These are phyloP conservation scores for Auxenochlorella pyrenoidosa DNA, from an alignment of 139 green algal species.

Conservation along the genomic window DNA sequence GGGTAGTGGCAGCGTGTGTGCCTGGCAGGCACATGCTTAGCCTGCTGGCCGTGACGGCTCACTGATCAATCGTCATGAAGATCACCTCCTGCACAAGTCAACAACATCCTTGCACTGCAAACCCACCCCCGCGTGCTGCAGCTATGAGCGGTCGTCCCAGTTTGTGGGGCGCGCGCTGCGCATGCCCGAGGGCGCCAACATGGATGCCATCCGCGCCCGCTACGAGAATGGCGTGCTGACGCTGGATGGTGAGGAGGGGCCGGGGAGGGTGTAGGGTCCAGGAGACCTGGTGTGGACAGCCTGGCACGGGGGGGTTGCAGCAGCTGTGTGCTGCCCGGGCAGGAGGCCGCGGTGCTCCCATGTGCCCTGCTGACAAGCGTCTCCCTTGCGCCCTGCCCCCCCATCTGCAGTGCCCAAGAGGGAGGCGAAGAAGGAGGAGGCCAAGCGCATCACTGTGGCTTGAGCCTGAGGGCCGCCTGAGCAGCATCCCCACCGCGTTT, in stretches of 20 bases:
- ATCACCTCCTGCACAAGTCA: no score
- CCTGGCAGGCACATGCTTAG: not conserved
- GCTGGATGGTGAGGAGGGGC: slow-evolving; percentile 23
- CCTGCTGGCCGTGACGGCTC: no score
- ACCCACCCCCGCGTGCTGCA: not conserved
- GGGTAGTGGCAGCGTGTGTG: not conserved
- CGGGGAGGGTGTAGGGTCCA: no score
- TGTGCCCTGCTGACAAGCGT: not conserved
- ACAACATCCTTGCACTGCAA: not conserved
- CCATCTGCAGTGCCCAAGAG: slow-evolving; percentile 24
- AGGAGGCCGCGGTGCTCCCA: no score
- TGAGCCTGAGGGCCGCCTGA: not conserved
- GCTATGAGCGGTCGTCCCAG: slow-evolving; percentile 28
- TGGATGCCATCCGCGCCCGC: slow-evolving; percentile 43
- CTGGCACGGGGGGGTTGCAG: no score
- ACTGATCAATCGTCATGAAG: not conserved
- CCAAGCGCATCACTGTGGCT: slow-evolving; percentile 35
- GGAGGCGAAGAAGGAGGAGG: not conserved
- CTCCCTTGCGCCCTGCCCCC: not conserved
- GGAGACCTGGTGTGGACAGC: no score
- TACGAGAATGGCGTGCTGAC: slow-evolving; percentile 55
- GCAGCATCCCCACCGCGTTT: no score
- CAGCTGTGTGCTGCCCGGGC: not conserved
- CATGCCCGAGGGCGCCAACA: slow-evolving; percentile 50
- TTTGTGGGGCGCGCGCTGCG: slow-evolving; percentile 48